These are phyloP conservation scores for Phaeoacremonium minimum DNA, from an alignment of 2,329 filamentous ascomycete species.

Conservation along the genomic window DNA sequence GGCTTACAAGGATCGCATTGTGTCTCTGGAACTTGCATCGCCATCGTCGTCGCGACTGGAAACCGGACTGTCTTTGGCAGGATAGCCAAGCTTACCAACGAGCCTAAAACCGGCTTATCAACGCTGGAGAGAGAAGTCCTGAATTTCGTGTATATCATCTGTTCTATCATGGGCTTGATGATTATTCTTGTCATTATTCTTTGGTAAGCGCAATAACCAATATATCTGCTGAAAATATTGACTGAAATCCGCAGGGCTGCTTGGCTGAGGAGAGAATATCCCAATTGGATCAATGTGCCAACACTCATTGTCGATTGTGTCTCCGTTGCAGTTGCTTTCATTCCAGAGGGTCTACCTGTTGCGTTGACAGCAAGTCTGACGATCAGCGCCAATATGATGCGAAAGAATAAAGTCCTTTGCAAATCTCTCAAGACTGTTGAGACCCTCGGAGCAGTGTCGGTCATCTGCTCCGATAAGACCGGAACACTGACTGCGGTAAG, in stretches of 20 bases:
- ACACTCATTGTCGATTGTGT: conserved; percentile 71
- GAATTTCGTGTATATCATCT: conserved; percentile 68
- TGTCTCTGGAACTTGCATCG: conserved; percentile 61
- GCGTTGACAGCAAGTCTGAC: conserved; percentile 68
- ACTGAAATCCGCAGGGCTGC: conserved; percentile 45
- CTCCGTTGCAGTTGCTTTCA: conserved; percentile 69
- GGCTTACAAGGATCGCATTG: conserved; percentile 79
- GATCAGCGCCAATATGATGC: conserved; percentile 74
- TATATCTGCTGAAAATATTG: no score
- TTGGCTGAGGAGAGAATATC: conserved; percentile 64
- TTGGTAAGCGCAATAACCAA: conserved; percentile 60
- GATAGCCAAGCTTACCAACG: conserved; percentile 68
- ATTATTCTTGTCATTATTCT: conserved; percentile 61
- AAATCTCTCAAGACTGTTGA: conserved; percentile 77
- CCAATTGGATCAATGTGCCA: conserved; percentile 68
- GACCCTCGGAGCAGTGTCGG: conserved; percentile 67
- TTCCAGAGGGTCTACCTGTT: conserved; percentile 70
- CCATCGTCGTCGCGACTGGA: conserved; percentile 67
- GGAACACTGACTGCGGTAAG: conserved; percentile 59
- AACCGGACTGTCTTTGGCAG: conserved; percentile 72
- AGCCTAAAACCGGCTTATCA: conserved; percentile 63
- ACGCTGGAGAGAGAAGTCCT: conserved; percentile 69
- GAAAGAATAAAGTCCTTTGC: conserved; percentile 71
- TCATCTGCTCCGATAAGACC: conserved; percentile 76
- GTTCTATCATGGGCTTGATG: conserved; percentile 61